A percentile compares a stretch with the other conserved stretches of the same genome.
phyloP scores from a whole-genome alignment of 768 basidiomycete species.

The Tulasnella sp. region DNA sequence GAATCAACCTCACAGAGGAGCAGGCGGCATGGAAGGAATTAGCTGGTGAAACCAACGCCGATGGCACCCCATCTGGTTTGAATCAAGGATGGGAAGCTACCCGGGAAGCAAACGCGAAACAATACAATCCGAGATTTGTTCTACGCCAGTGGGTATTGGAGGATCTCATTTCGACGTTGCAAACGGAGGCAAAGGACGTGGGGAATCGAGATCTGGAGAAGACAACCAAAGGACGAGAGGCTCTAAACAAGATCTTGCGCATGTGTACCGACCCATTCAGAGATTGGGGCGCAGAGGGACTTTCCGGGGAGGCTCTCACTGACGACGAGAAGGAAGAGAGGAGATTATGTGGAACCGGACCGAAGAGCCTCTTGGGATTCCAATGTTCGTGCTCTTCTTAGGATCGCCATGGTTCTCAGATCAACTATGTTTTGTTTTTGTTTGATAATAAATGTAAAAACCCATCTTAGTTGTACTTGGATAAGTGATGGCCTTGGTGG shows the following conservation, averaged over 20 bases:
- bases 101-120: slow-evolving; percentile 49
- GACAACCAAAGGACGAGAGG: slow-evolving; percentile 48
- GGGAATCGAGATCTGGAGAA: background rate
- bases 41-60: slow-evolving; percentile 27
- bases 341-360: slow-evolving; percentile 73
- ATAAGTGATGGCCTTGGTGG: background rate
- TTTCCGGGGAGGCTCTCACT: slow-evolving; percentile 47
- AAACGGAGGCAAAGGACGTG: slow-evolving; percentile 39
- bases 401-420: background rate
- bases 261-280: slow-evolving; percentile 87
- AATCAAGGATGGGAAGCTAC: slow-evolving; percentile 42
- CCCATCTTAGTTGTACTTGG: background rate
- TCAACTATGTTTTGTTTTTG: background rate
- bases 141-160: slow-evolving; percentile 94
- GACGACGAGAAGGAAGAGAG: slow-evolving; percentile 65
- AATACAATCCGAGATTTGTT: slow-evolving; percentile 84
- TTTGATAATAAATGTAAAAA: background rate
- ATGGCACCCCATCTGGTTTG: background rate
- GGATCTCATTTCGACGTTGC: slow-evolving; percentile 77
- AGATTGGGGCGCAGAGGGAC: slow-evolving; percentile 76
- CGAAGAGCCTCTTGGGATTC: slow-evolving; percentile 73
- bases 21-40: slow-evolving; percentile 16
- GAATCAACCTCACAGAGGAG: slow-evolving; percentile 44
- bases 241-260: slow-evolving; percentile 71
- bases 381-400: slow-evolving; percentile 79